Percentiles rank a stretch among this genome's conserved stretches.
Conservation (phyloP, 345 rosid species). For the Linum usitatissimum region DNA sequence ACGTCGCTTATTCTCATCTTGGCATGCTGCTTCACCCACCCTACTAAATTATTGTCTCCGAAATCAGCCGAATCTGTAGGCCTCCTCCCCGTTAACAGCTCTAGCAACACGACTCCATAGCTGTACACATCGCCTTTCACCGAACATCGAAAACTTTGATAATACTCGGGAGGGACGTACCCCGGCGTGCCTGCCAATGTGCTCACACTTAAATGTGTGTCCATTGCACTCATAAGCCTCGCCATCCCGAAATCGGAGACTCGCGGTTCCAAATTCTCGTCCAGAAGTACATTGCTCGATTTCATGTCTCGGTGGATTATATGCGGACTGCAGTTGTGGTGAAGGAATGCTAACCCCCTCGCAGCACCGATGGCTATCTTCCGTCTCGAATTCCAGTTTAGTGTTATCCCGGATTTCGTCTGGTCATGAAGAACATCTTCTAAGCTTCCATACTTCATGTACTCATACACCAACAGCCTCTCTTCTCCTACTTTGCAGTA, state of each 20-base stretch:
- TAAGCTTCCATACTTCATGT: conserved; percentile 86
- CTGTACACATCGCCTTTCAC: conserved; percentile 92
- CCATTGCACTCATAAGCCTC: conserved; percentile 73
- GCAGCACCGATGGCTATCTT: conserved; percentile 91
- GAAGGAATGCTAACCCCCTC: conserved; percentile 79
- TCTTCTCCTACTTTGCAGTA: conserved; percentile 91
- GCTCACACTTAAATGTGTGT: conserved; percentile 92
- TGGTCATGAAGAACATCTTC: conserved; percentile 77
- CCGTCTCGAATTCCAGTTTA: conserved; percentile 74
- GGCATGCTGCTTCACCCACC: conserved; percentile 95
- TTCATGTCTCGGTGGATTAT: conserved; percentile 98
- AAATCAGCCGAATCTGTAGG: conserved; percentile 95
- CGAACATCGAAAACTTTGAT: conserved; percentile 86
- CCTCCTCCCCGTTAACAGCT: conserved; percentile 75
- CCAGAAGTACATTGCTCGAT: conserved; percentile 86
- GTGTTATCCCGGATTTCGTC: conserved; percentile 55
- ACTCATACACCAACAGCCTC: conserved; percentile 85
- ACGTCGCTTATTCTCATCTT: conserved; percentile 62
- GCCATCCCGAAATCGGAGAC: conserved; percentile 99
- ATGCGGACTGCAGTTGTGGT: conserved; percentile 77
- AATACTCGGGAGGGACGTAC: conserved; percentile 94
- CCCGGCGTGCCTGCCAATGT: conserved; percentile 98
- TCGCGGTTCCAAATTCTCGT: conserved; percentile 78
- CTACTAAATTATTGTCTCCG: conserved; percentile 93
- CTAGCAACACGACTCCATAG: conserved; percentile 83